phyloP scores from a whole-genome alignment of 176 grass and related monocot genomes.

The Oryza glumipatula region DNA sequence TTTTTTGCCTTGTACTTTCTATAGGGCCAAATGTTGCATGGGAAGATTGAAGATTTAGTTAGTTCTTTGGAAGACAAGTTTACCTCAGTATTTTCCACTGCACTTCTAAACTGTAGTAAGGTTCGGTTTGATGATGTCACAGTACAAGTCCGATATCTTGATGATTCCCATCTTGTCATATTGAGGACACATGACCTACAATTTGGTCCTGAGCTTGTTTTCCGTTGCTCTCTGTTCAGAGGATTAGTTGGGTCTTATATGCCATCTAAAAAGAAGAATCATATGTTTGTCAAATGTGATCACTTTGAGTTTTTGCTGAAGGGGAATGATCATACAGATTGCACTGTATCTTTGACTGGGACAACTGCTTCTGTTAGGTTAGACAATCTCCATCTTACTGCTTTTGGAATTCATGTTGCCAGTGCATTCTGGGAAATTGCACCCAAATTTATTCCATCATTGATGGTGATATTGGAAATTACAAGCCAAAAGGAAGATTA shows the following conservation, averaged over 20 bases:
- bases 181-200: slow-evolving; percentile 49
- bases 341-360: slow-evolving; percentile 56
- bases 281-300: slow-evolving; percentile 52
- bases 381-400: slow-evolving; percentile 56
- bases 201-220: slow-evolving; percentile 61
- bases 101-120: slow-evolving; percentile 61
- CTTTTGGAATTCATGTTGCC: slow-evolving; percentile 59
- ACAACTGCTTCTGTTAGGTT: slow-evolving; percentile 50
- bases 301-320: slow-evolving; percentile 64
- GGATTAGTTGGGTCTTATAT: slow-evolving; percentile 61
- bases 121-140: slow-evolving; percentile 52
- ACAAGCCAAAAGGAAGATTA: slow-evolving; percentile 52
- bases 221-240: slow-evolving; percentile 60
- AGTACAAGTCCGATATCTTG: slow-evolving; percentile 51
- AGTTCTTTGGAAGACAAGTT: slow-evolving; percentile 57
- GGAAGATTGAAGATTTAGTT: slow-evolving; percentile 60
- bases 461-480: slow-evolving; percentile 67
- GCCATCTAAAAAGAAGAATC: slow-evolving; percentile 55
- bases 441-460: slow-evolving; percentile 50
- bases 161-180: slow-evolving; percentile 46
- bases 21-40: slow-evolving; percentile 70
- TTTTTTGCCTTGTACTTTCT: slow-evolving; percentile 29
- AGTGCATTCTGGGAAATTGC: slow-evolving; percentile 47
- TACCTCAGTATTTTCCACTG: slow-evolving; percentile 40
- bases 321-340: slow-evolving; percentile 55